Evolutionary conservation across 1,139 yeast genomes (phyloP), one percentile per base, ranked within the genome.

Genomic region (Nakaseomyces kungkrabaensis): DNA sequence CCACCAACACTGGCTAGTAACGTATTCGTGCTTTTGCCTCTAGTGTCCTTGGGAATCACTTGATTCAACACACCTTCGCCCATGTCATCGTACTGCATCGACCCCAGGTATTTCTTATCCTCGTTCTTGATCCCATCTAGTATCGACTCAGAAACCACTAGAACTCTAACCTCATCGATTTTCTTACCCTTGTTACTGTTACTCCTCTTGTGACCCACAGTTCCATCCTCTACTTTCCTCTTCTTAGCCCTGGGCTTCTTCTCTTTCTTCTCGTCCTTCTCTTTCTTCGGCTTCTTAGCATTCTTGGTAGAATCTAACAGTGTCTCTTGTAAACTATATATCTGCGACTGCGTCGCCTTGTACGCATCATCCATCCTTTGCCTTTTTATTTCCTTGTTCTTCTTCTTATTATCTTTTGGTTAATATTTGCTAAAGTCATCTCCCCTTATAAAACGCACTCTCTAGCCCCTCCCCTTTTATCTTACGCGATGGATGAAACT

Each of bases 311-410:
- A 60, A 43, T 64, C 63, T 45, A 63, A 50, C 25, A 66, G 56
- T 4, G 68, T 65, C 46, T 64, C 68, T 45, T 66, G 69, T 38
- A 66, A 48, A 29, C 59, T 54, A 43, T 59, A 59, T 11, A 66
- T 66, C 42, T 61, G 63, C 22, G 64, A 60, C 49, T 65, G 68
- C 1, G 66, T 62, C 47, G 59, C 57, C 37, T 61, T 58, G 50
- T 66, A 65, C n/a, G 53, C 37, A 43, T 43, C 46, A 32, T 43
- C 46, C 37, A 29, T 41, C 22, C 22, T 17, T 17, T 17, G 22
- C 22, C 22, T 17, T 17, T 17, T 17, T 17, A 17, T 17, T 17
- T 17, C 22, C 22, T 17, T 17, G 22, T 17, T 17, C 22, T 3
- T 3, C 22, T 17, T 17, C 22, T 17, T 17, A 17, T 17, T 17